These are phyloP conservation scores for Rhamnella rubrinervis DNA, from an alignment of 331 rosid species.

Conservation along the genomic window DNA sequence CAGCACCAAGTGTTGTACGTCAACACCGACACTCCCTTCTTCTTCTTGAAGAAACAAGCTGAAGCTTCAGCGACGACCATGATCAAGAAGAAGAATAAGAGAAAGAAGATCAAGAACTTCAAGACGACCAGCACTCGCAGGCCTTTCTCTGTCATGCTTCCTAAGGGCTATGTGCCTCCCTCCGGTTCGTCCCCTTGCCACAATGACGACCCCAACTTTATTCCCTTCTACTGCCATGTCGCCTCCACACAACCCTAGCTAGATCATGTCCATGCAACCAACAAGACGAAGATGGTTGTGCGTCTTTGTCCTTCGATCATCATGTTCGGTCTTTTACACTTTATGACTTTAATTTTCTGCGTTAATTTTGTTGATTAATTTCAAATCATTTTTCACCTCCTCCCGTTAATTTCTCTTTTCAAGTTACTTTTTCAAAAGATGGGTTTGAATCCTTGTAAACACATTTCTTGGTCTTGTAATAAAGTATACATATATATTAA, in stretches of 20 bases:
- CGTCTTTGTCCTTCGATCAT: too few relatives aligned
- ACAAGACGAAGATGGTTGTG: too few relatives aligned
- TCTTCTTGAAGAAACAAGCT: slow-evolving; percentile 24
- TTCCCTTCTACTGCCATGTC: slow-evolving; percentile 51
- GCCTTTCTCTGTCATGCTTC: slow-evolving; percentile 71
- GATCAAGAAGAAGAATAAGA: neutral
- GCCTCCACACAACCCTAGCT: slow-evolving; percentile 37
- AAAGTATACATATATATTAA: neutral
- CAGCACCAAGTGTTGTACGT: slow-evolving; percentile 48
- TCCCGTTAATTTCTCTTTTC: neutral
- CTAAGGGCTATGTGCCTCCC: slow-evolving; percentile 75
- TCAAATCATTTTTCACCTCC: neutral
- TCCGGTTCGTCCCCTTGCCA: slow-evolving; percentile 82
- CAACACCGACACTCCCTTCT: slow-evolving; percentile 40
- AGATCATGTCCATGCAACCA: neutral
- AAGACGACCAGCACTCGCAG: neutral
- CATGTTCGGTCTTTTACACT: too few relatives aligned
- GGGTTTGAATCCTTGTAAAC: slow-evolving; percentile 5
- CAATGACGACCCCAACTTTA: slow-evolving; percentile 46
- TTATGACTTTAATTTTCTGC: too few relatives aligned
- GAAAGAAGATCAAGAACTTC: slow-evolving; percentile 8
- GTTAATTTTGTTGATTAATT: too few relatives aligned
- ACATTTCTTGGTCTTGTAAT: neutral
- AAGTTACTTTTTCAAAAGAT: neutral
- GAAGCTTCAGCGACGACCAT: neutral